Base-by-base conservation (phyloP, 305 asterid species). In the Fraxinus angustifolia region DNA sequence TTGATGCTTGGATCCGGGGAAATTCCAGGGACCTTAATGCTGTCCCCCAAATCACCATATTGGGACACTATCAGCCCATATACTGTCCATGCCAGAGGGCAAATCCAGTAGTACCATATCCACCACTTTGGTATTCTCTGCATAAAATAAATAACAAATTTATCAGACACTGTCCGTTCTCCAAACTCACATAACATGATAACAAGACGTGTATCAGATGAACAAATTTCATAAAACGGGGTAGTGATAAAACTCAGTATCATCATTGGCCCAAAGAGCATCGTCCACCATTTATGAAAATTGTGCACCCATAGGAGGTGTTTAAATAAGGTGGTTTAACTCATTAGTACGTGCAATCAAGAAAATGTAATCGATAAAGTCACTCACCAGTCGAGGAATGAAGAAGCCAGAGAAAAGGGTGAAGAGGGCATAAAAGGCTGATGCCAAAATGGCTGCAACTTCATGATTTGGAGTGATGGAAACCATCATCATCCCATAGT, bases 401-500 rank as follows among this genome's bases (percentile, higher is more conserved):
- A 86, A 93, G 91, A 93, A 93, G 34, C 97, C 97, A 0, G 97
- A 89, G 86, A 93, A 91, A 7, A 93, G 96, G 60, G 90, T 93
- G 92, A 93, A 93, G 8, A 93, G 88, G 1, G 85, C 88, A 67
- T 89, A 91, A 83, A 93, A 91, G 3, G 96, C 92, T 16, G 92
- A 90, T 34, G 96, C 93, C 38, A 88, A 86, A 40, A 91, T 87
- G 19, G 94, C 90, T 31, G 96, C 96, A 3, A 86, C 89, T 87
- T 91, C 91, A 48, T 89, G 92, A 77, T 93, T 88, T 23, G 97
- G 96, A 10, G 96, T 90, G 83, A 92, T 87, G 78, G 97, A 87
- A 19, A 93, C 96, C 2, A 91, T 88, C 96, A 93, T 93, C 97
- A 93, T 91, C 36, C 97, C 97, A 1, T 93, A 91, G 86, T 88